phyloP scores from a whole-genome alignment of 1,284 basidiomycete genomes.

The Boletus semigastroideus region DNA sequence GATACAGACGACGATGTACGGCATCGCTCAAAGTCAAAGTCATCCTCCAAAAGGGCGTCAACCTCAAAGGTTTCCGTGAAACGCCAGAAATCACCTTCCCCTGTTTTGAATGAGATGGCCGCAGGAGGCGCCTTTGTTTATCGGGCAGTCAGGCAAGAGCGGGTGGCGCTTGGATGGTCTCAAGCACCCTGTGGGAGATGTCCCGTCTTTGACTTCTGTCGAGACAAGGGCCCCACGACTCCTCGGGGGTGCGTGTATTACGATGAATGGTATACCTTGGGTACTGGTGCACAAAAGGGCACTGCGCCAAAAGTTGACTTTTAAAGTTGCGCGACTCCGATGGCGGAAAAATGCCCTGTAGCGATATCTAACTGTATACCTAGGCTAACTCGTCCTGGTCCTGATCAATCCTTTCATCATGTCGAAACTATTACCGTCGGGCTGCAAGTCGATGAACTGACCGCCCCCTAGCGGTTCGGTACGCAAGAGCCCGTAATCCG shows the following conservation, averaged over 20 bases:
- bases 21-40: conserved; percentile 16
- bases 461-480: conserved; percentile 62
- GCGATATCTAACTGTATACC: conserved; percentile 4
- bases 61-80: conserved; percentile 18
- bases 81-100: conserved; percentile 21
- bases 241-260: conserved; percentile 51
- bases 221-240: conserved; percentile 53
- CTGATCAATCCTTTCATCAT: conserved; percentile 89
- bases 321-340: conserved; percentile 4
- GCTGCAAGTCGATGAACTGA: conserved; percentile 70
- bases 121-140: conserved; percentile 39
- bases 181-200: conserved; percentile 54
- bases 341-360: neutral
- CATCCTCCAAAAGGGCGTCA: conserved; percentile 25
- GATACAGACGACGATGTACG: conserved; percentile 14
- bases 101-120: conserved; percentile 17
- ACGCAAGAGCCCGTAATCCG: conserved; percentile 84
- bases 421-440: conserved; percentile 97
- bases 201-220: conserved; percentile 54
- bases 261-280: conserved; percentile 43
- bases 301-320: conserved; percentile 21
- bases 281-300: conserved; percentile 16
- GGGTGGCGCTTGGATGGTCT: conserved; percentile 45
- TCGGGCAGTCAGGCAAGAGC: conserved; percentile 45
- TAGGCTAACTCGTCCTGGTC: conserved; percentile 43